These are phyloP conservation scores for Tricholoma saponaceum DNA, from an alignment of 768 basidiomycete species.

Conservation along the genomic window DNA sequence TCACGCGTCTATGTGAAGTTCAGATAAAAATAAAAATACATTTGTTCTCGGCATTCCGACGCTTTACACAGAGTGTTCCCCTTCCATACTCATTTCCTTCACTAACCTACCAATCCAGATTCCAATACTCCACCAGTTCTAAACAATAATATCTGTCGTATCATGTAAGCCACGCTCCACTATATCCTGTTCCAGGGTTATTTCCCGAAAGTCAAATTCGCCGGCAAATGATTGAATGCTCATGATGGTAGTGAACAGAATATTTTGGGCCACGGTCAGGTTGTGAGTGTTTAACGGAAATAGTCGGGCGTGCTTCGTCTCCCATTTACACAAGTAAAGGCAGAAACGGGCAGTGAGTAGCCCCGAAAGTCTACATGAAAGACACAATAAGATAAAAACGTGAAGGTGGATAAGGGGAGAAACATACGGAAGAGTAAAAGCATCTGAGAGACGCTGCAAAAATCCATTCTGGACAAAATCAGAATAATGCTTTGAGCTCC, in stretches of 20 bases:
- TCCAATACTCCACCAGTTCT: no score
- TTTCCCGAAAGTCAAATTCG: neutral
- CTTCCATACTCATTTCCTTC: no score
- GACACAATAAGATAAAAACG: neutral
- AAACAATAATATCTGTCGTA: no score
- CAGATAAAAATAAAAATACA: no score
- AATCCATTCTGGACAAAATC: neutral
- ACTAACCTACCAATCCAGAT: no score
- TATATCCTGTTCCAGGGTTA: neutral
- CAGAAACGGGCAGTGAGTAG: constrained; percentile 1
- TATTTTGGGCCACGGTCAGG: neutral
- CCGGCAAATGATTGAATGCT: neutral
- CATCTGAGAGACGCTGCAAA: neutral
- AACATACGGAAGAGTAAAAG: neutral
- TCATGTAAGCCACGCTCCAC: neutral
- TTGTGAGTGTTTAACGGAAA: neutral
- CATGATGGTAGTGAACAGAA: neutral
- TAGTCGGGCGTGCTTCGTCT: neutral
- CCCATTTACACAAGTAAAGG: neutral
- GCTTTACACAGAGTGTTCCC: no score
- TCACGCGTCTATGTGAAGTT: no score
- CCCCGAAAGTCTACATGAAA: neutral
- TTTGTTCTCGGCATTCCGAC: no score
- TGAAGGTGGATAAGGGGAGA: neutral
- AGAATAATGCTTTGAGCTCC: neutral